Percentiles rank a stretch among this genome's conserved stretches.
Conservation (phyloP, 192 early-diverging fungal genomes). For the Borealophlyctis nickersoniae region DNA sequence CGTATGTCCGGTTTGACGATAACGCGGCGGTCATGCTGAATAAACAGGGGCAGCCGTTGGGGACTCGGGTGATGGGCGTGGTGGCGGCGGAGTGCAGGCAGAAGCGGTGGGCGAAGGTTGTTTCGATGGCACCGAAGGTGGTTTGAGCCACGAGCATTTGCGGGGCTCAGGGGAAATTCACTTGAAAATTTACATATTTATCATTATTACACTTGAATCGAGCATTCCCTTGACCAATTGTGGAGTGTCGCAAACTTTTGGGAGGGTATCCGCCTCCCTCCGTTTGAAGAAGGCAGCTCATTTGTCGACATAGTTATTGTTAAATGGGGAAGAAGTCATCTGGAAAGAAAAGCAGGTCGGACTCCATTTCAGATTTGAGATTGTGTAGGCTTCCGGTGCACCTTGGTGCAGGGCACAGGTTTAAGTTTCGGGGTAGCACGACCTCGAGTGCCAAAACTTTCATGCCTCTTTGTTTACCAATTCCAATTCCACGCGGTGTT, state of each 20-base stretch:
- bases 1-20: constrained; percentile 91
- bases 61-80: constrained; percentile 87
- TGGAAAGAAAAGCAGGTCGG: too few relatives aligned
- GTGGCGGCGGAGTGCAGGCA: constrained; percentile 84
- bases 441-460: too few relatives aligned
- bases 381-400: too few relatives aligned
- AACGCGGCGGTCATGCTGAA: constrained; percentile 95
- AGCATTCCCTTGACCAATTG: neutral
- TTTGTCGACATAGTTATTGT: too few relatives aligned
- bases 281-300: too few relatives aligned
- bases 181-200: neutral
- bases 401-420: too few relatives aligned
- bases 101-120: constrained; percentile 95
- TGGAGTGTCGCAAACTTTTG: neutral
- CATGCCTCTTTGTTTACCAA: too few relatives aligned
- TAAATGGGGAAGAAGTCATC: too few relatives aligned
- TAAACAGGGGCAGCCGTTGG: constrained; percentile 90
- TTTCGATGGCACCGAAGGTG: constrained; percentile 87
- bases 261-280: too few relatives aligned
- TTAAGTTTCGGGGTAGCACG: too few relatives aligned
- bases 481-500: too few relatives aligned
- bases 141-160: constrained; percentile 58
- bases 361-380: too few relatives aligned
- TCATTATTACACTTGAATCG: neutral
- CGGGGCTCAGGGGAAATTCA: neutral